Percentiles rank a stretch among this genome's conserved stretches.
Conservation (phyloP, 2,329 filamentous ascomycete genomes). For the Tolypocladium amazonense region DNA sequence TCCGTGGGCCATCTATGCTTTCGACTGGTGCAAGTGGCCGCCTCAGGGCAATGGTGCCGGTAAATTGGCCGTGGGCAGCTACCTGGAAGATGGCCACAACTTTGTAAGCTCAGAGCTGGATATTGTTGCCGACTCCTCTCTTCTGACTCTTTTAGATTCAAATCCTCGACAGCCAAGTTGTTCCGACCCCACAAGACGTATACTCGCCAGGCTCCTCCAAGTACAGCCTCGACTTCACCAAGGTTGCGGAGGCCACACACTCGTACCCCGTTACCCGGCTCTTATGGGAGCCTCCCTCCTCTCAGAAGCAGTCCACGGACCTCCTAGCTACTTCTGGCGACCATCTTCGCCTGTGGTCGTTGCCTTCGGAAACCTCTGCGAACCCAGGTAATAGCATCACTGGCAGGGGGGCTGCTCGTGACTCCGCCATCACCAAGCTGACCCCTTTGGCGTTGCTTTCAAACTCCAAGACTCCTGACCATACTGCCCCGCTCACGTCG, state of each 20-base stretch:
- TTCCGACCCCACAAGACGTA: slow-evolving; percentile 57
- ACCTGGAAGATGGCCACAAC: slow-evolving; percentile 95
- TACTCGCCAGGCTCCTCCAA: slow-evolving; percentile 61
- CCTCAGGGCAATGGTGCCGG: slow-evolving; percentile 71
- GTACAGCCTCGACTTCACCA: slow-evolving; percentile 78
- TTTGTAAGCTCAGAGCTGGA: slow-evolving; percentile 51
- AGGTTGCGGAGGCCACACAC: slow-evolving; percentile 91
- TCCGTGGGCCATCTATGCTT: slow-evolving; percentile 91
- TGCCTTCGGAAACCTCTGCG: slow-evolving; percentile 57
- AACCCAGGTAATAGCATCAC: slow-evolving; percentile 55
- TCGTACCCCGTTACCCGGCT: slow-evolving; percentile 95
- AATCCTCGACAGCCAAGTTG: slow-evolving; percentile 83
- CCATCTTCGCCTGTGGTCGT: slow-evolving; percentile 85
- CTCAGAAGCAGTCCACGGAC: slow-evolving; percentile 91
- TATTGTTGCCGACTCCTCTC: background rate
- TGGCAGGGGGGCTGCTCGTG: slow-evolving; percentile 37
- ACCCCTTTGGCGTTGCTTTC: slow-evolving; percentile 87
- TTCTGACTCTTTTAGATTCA: slow-evolving; percentile 57
- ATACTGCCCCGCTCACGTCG: slow-evolving; percentile 91
- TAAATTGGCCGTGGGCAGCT: slow-evolving; percentile 91
- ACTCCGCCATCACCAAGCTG: slow-evolving; percentile 61
- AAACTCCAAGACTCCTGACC: slow-evolving; percentile 96
- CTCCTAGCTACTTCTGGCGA: slow-evolving; percentile 91
- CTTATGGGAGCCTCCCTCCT: slow-evolving; percentile 90
- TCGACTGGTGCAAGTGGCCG: slow-evolving; percentile 99